Conservation (phyloP, 1,284 basidiomycete genomes). For the Fistulina hepatica region DNA sequence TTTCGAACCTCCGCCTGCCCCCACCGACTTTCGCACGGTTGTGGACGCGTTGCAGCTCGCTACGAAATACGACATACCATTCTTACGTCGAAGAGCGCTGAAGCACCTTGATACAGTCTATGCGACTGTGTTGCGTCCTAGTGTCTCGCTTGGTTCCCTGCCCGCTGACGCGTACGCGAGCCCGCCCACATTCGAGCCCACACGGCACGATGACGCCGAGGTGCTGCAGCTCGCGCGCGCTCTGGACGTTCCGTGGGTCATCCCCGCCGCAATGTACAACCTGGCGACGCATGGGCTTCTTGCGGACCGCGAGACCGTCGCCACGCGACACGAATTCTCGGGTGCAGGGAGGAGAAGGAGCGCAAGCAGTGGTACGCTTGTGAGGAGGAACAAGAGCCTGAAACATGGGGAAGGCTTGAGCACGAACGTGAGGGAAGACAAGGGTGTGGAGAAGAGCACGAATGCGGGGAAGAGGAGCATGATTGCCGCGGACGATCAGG, state of each 20-base stretch:
- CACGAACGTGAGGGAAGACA: no score
- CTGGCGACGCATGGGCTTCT: not conserved
- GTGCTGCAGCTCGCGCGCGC: not conserved
- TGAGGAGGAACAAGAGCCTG: no score
- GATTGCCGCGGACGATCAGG: not conserved
- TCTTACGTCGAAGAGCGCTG: not conserved
- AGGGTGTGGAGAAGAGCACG: no score
- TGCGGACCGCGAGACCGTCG: not conserved
- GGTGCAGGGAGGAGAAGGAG: no score
- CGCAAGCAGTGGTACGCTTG: no score
- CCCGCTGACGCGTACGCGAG: not conserved
- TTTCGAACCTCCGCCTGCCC: not conserved
- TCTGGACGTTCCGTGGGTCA: not conserved
- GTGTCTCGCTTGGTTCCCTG: no score
- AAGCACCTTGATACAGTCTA: not conserved
- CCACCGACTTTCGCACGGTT: not conserved
- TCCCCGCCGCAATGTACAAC: not conserved
- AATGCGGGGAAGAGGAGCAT: no score
- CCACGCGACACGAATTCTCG: not conserved
- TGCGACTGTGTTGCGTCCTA: not conserved
- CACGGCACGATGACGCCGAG: not conserved
- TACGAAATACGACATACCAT: conserved; percentile 1
- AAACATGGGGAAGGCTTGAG: no score
- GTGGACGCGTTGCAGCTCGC: not conserved
- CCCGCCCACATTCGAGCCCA: not conserved